phyloP scores from a whole-genome alignment of 306 rosid genomes.

The Vachellia pachyceras region DNA sequence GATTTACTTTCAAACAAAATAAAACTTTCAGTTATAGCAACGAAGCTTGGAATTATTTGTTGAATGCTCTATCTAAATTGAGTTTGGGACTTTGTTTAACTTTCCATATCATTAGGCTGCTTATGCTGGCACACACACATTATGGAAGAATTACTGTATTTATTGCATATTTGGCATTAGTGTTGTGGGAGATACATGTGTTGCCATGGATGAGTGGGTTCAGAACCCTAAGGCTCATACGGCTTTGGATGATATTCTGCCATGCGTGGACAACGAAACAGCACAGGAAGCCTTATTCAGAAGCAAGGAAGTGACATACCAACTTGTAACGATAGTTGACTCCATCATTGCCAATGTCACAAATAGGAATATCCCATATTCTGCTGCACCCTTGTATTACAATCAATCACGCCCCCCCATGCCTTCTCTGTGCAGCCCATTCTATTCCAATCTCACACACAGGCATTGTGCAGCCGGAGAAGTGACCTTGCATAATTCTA shows the following conservation, averaged over 20 bases:
- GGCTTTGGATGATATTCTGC: slow-evolving; percentile 79
- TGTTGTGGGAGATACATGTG: slow-evolving; percentile 75
- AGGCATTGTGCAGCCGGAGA: slow-evolving; percentile 59
- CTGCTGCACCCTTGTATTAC: slow-evolving; percentile 32
- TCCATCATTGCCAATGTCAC: slow-evolving; percentile 37
- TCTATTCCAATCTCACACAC: slow-evolving; percentile 34
- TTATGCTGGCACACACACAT: background rate
- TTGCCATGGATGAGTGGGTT: slow-evolving; percentile 89
- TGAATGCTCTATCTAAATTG: background rate
- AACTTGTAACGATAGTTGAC: slow-evolving; percentile 48
- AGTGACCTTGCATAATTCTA: slow-evolving; percentile 49
- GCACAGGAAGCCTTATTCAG: slow-evolving; percentile 49
- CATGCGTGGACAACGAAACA: slow-evolving; percentile 72
- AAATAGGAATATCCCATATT: slow-evolving; percentile 37
- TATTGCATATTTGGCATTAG: slow-evolving; percentile 41
- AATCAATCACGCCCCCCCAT: slow-evolving; percentile 71
- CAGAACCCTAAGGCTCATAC: slow-evolving; percentile 71
- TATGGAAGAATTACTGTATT: background rate
- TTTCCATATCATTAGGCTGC: too few species aligned
- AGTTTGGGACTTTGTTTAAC: background rate
- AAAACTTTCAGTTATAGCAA: too few species aligned
- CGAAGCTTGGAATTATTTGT: background rate
- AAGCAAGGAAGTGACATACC: slow-evolving; percentile 53
- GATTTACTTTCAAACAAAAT: background rate
- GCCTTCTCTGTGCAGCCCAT: slow-evolving; percentile 79